A percentile compares a stretch with the other conserved stretches of the same genome.
Evolutionary conservation across 192 early-diverging fungal species (phyloP).

Genomic region (Coemansia brasiliensis): DNA sequence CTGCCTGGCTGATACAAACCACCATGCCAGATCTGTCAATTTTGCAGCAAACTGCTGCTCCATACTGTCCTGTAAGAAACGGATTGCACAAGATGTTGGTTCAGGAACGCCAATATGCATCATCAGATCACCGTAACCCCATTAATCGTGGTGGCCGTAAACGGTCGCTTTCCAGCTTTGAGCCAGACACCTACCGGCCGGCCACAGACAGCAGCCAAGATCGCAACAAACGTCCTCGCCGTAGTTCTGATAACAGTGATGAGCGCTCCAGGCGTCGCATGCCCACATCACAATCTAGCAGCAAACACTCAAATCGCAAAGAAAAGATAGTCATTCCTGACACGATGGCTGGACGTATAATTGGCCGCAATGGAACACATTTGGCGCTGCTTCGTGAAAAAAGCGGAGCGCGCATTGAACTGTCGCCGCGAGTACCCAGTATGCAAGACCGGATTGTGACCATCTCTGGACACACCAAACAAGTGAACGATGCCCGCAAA

Average conservation of each 20-base stretch:
- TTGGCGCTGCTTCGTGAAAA: constrained; percentile 16
- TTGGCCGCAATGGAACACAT: constrained; percentile 42
- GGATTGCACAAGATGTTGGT: constrained; percentile 31
- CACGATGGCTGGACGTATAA: constrained; percentile 37
- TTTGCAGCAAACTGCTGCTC: constrained; percentile 19
- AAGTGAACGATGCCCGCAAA: constrained; percentile 25
- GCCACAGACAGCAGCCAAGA: neutral
- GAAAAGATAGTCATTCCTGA: constrained; percentile 46
- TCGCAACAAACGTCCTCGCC: constrained; percentile 20
- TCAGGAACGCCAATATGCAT: constrained; percentile 14
- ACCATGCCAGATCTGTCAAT: constrained; percentile 10
- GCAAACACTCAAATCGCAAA: neutral
- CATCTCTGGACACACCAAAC: constrained; percentile 14
- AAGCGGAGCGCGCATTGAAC: constrained; percentile 36
- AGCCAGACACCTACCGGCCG: constrained; percentile 7
- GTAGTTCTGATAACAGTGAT: constrained; percentile 25
- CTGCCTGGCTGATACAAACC: constrained; percentile 13
- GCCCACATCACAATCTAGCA: neutral
- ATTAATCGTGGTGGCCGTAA: constrained; percentile 8
- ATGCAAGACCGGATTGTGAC: constrained; percentile 45
- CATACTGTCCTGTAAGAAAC: constrained; percentile 29
- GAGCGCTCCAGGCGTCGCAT: neutral
- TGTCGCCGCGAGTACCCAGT: constrained; percentile 34
- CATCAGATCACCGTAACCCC: neutral
- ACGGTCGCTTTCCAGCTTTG: constrained; percentile 27